These are phyloP conservation scores for Candida silvicultrix DNA, from an alignment of 805 yeast species.

Conservation along the genomic window DNA sequence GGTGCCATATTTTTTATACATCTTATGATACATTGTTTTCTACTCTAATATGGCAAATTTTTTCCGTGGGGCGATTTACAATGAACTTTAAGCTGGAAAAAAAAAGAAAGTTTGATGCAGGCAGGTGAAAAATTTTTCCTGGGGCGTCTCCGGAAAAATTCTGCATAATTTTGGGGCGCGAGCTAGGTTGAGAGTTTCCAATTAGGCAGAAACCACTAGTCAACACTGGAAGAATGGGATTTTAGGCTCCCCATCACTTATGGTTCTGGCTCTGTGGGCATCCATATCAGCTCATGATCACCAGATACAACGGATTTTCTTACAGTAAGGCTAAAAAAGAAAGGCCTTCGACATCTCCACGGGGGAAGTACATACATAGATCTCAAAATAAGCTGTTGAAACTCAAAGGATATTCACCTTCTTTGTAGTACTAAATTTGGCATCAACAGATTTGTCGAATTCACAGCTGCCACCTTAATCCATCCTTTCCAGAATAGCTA, in stretches of 20 bases:
- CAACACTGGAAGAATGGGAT: too few species aligned
- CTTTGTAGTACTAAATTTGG: too few species aligned
- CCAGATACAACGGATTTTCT: neutral
- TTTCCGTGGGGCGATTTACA: neutral
- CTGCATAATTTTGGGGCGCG: neutral
- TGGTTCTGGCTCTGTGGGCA: neutral
- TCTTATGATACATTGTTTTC: neutral
- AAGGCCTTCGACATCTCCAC: too few species aligned
- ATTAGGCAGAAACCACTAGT: too few species aligned
- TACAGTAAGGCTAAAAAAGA: neutral
- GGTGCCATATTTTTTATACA: neutral
- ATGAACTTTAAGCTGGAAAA: neutral
- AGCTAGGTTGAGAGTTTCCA: neutral
- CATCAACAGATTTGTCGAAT: too few species aligned
- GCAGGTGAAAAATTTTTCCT: neutral
- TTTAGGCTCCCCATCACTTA: too few species aligned
- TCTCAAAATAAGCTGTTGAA: too few species aligned
- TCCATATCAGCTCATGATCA: neutral
- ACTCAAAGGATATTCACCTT: too few species aligned
- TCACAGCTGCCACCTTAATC: too few species aligned
- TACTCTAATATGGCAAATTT: neutral
- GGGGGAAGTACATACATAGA: neutral
- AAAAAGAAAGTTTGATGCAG: neutral
- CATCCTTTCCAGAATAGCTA: too few species aligned
- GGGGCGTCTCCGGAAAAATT: neutral